Conservation (phyloP, 163 green algal genomes). For the Chlorella variabilis region DNA sequence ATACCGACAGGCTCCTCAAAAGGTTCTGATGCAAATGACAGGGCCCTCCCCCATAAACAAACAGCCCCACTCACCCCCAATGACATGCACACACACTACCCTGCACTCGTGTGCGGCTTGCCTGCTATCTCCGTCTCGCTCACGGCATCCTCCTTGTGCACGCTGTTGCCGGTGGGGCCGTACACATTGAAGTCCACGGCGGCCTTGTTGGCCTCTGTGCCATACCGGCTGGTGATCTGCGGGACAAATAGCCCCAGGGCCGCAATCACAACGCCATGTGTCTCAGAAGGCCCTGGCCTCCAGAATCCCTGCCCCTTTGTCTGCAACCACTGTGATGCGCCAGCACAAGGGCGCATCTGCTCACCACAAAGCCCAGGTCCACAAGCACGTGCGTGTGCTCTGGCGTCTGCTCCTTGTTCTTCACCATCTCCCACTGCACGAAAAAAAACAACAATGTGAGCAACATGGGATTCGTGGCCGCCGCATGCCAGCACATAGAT, state of each 20-base stretch:
- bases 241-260: too few relatives aligned
- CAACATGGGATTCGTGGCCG: too few relatives aligned
- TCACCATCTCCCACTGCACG: constrained; percentile 41
- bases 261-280: too few relatives aligned
- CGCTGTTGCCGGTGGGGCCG: constrained; percentile 28
- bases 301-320: too few relatives aligned
- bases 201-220: constrained; percentile 48
- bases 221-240: constrained; percentile 53
- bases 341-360: too few relatives aligned
- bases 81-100: neutral
- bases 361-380: constrained; percentile 50
- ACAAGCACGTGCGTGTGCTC: constrained; percentile 41
- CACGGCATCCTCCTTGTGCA: constrained; percentile 40
- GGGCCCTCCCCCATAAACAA: too few relatives aligned
- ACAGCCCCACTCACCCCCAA: too few relatives aligned
- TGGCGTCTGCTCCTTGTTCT: constrained; percentile 33
- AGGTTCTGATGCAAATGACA: too few relatives aligned
- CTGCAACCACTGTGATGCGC: too few relatives aligned
- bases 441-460: too few relatives aligned
- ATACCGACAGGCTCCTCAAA: too few relatives aligned
- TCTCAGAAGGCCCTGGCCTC: neutral
- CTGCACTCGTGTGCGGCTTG: neutral
- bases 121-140: constrained; percentile 41
- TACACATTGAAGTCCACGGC: constrained; percentile 50
- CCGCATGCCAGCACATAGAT: too few relatives aligned